A percentile compares a stretch with the other conserved stretches of the same genome.
phyloP scores from a whole-genome alignment of 495 filamentous ascomycete species.

The Neurospora sp. region DNA sequence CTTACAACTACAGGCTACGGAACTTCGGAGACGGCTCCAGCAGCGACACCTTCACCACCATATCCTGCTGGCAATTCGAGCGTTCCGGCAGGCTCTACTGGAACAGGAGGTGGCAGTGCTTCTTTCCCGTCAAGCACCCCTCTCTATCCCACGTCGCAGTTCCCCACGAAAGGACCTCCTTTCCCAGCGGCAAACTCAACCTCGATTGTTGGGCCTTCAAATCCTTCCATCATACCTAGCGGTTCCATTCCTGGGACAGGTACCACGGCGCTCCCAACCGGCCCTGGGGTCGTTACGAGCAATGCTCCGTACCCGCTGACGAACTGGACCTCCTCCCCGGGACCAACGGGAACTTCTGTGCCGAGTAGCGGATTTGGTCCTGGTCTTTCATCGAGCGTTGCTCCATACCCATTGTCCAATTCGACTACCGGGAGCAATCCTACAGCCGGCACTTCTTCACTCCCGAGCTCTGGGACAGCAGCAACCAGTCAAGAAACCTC shows the following conservation, averaged over 20 bases:
- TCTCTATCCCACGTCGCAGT: neutral
- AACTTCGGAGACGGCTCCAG: neutral
- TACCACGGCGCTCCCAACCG: neutral
- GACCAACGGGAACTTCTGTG: constrained; percentile 4
- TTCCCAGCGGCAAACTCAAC: constrained; percentile 7
- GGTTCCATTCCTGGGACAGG: neutral
- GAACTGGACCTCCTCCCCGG: neutral
- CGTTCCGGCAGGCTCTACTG: neutral
- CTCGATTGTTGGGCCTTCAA: neutral
- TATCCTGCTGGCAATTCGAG: neutral
- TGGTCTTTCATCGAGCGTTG: neutral
- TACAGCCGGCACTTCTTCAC: neutral
- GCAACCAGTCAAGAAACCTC: neutral
- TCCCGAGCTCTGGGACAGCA: neutral
- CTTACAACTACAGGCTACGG: neutral
- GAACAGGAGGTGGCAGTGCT: neutral
- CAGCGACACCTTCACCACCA: neutral
- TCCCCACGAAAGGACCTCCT: constrained; percentile 1
- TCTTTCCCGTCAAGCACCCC: neutral
- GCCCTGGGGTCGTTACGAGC: neutral
- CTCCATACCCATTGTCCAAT: constrained; percentile 16
- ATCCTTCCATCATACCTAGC: neutral
- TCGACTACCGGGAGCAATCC: constrained; percentile 3
- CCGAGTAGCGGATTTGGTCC: neutral
- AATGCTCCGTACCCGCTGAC: constrained; percentile 1